Evolutionary conservation across 1,284 basidiomycete genomes (phyloP), one percentile per base, ranked within the genome.

Genomic region (Papiliotrema terrestris): DNA sequence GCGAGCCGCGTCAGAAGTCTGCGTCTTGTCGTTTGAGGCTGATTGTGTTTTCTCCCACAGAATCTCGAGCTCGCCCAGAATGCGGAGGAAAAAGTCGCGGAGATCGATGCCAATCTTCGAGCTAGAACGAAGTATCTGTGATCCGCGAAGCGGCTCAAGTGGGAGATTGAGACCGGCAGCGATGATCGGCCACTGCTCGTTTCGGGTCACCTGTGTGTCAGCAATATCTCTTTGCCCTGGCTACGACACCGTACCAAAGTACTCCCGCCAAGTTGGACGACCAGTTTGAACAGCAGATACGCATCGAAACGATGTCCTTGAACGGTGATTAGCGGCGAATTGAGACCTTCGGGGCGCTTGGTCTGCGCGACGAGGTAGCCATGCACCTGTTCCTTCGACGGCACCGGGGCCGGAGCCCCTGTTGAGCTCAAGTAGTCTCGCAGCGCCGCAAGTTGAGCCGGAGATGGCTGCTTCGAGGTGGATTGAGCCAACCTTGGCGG

Each of bases 1-100:
- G 45, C 45, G 20, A n/a, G n/a, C 25, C 15, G 45, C 45, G 15
- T 43, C 45, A 6, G 15, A 6, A 6, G 29, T 32, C 29, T 32
- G 29, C 29, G 29, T 32, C 29, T 5, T 32, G 11, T 32, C 23
- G n/a, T 41, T 55, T 35, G 60, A 56, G 4, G 52, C 53, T 25
- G 52, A 25, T 42, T 64, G 60, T 13, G 62, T 67, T 49, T 51
- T 47, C 41, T 67, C 66, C 66, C 66, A 67, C 23, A 67, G 22
- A 29, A 54, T 52, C 50, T 67, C 66, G n/a, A 67, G 43, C 2
- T 55, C 58, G 11, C 63, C 59, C n/a, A 65, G 41, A 29, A 53
- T 45, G 32, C 39, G 22, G 14, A 54, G 19, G 52, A 62, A 67
- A 49, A 64, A 58, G 1, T 47, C 45, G 36, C 57, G 49, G 6